Conservation (phyloP, 169 alveolate species). For the Eimeria praecox region DNA sequence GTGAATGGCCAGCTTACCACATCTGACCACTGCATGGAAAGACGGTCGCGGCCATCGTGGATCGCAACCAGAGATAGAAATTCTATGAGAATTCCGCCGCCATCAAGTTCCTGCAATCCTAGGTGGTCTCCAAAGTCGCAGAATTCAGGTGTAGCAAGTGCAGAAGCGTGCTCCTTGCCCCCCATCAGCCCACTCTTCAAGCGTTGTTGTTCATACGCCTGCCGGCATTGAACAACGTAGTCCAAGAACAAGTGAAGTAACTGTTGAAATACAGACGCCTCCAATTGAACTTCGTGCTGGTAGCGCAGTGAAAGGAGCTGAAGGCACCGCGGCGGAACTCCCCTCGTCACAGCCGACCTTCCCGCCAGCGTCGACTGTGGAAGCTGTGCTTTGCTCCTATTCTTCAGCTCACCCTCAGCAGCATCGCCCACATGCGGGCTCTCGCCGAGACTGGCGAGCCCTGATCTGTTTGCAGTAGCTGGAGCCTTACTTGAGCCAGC, state of each 20-base stretch:
- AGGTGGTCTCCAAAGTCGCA: constrained; percentile 67
- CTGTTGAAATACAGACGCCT: constrained; percentile 37
- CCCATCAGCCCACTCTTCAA: constrained; percentile 12
- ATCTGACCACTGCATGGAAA: constrained; percentile 76
- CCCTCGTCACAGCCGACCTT: not conserved
- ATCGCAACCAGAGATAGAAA: constrained; percentile 66
- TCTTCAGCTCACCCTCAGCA: not conserved
- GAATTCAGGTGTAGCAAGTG: constrained; percentile 55
- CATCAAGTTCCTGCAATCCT: constrained; percentile 21
- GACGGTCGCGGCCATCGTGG: constrained; percentile 63
- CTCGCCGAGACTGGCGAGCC: not conserved
- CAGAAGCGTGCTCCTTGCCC: not conserved
- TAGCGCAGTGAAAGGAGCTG: constrained; percentile 57
- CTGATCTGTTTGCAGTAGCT: not conserved
- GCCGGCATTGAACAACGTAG: constrained; percentile 63
- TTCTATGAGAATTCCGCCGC: constrained; percentile 47
- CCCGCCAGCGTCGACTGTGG: not conserved
- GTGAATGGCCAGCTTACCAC: constrained; percentile 32
- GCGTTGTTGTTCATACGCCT: constrained; percentile 63
- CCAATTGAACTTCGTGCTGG: constrained; percentile 7
- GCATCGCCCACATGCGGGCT: not conserved
- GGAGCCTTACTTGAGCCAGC: not conserved
- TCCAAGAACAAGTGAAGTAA: constrained; percentile 63
- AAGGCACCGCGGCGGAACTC: constrained; percentile 38
- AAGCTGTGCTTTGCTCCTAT: not conserved